Evolutionary conservation across 352 stramenopile species (phyloP), one percentile per base, ranked within the genome.

Genomic region (Pythium volutum): DNA sequence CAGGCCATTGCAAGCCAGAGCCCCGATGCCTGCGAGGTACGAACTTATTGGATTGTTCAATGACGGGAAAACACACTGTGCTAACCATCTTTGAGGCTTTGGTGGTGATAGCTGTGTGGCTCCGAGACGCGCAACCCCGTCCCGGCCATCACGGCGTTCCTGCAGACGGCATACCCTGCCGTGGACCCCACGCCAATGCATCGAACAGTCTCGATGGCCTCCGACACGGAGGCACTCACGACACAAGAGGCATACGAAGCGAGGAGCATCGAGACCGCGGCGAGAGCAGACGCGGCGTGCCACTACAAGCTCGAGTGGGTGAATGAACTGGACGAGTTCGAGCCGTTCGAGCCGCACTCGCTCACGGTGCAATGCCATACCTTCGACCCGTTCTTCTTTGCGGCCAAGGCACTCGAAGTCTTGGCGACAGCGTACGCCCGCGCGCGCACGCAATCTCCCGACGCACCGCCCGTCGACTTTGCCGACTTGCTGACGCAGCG

Each of bases 291-390:
- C 0, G 55, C 58, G 25, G 20, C 38, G 6, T 38, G 34, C 15
- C 16, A 55, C 0, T 79, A 66, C 52, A 75, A 73, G 23, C 64
- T 89, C 22, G 76, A 85, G 39, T 88, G 77, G 80, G 55, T 75
- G 25, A 75, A 79, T 29, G 77, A 87, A 39, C 71, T 69, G 14
- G 56, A 70, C 6, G 71, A 82, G n/a, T 50, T 61, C 15, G 39
- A 49, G 0, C 55, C 66, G 0, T 88, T 85, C 18, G 42, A 58
- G 7, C 58, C 76, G 0, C 55, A 60, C 7, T 48, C 60, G 1
- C 63, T 87, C 27, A 84, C 73, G 10, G 47, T 63, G 2, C 9
- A 41, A 16, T 67, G 69, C 7, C 69, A 85, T 18, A 42, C 62
- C 12, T 61, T 88, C 10, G 75, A 89, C 26, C 58, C 69, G 7